Evolutionary conservation across 2,329 filamentous ascomycete genomes (phyloP), one percentile per base, ranked within the genome.

Genomic region (Cladosporium sp.): DNA sequence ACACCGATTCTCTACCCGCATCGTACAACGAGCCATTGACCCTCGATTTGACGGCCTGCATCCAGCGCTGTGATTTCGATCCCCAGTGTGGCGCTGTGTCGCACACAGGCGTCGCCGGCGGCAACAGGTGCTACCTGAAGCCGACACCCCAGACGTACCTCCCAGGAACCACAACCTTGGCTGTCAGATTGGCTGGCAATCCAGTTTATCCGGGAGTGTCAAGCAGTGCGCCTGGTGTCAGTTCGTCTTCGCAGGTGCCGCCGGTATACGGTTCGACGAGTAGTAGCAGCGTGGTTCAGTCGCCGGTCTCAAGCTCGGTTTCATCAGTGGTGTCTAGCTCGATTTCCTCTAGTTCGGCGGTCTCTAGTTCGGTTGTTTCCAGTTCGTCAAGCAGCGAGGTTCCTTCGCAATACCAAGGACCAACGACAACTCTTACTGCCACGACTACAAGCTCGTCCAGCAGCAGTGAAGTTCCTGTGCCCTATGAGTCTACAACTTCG

Each of bases 31-130:
- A 47, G 2, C 21, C 21, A 2, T 8, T 28, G 4, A 6, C 3
- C 3, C 26, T 64, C 2, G 26, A 38, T 11, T 54, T 65, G 30
- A 21, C 32, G 10, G 32, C 30, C 24, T 65, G 64, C 58, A 59
- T 65, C 14, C 55, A 60, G n/a, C 47, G 47, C 7, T 65, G 64
- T 28, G 64, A 65, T 12, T 38, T 59, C 30, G 64, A 65, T 30
- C 55, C 64, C 5, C n/a, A 54, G 30, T 65, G 64, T 30, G 55
- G 55, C 3, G 30, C 64, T 32, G 64, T 60, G 11, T n/a, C 55
- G 6, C 41, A 54, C 34, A 18, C 30, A 18, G 24, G 30, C 4
- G 26, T 30, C 8, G 41, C 14, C 21, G 34, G 34, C 12, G 34
- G 34, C 34, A 36, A 36, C 4, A 36, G 4, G 12, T 65, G 64